phyloP scores from a whole-genome alignment of 345 rosid species.

The Cardamine resedifolia region DNA sequence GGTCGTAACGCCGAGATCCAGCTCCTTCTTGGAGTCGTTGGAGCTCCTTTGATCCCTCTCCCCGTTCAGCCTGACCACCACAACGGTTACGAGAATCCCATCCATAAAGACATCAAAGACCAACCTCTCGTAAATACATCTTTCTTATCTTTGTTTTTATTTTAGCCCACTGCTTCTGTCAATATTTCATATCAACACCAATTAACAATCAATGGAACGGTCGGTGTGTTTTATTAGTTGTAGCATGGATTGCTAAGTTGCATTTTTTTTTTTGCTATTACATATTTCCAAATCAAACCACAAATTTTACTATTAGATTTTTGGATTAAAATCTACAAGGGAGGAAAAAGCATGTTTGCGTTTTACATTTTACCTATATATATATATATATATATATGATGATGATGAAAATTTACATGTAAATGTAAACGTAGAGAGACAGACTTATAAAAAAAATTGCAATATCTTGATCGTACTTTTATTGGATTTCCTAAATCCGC shows the following conservation, averaged over 20 bases:
- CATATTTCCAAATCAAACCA: not conserved
- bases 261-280: not conserved
- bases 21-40: conserved; percentile 89
- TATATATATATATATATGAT: too few relatives aligned
- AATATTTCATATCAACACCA: not conserved
- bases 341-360: not conserved
- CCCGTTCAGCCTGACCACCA: conserved; percentile 47
- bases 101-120: conserved; percentile 48
- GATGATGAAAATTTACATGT: not conserved
- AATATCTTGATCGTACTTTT: not conserved
- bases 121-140: conserved; percentile 59
- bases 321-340: not conserved
- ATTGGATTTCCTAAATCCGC: not conserved
- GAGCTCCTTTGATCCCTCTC: conserved; percentile 92
- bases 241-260: not conserved
- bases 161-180: not conserved
- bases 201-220: not conserved
- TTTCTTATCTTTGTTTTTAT: conserved; percentile 3
- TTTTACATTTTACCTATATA: not conserved
- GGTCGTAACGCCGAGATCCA: conserved; percentile 78
- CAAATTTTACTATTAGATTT: not conserved
- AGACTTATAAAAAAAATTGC: not conserved
- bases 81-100: conserved; percentile 39
- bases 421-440: not conserved
- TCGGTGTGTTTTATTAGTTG: not conserved